These are phyloP conservation scores for Dentipellis fragilis DNA, from an alignment of 768 basidiomycete genomes.

Conservation along the genomic window DNA sequence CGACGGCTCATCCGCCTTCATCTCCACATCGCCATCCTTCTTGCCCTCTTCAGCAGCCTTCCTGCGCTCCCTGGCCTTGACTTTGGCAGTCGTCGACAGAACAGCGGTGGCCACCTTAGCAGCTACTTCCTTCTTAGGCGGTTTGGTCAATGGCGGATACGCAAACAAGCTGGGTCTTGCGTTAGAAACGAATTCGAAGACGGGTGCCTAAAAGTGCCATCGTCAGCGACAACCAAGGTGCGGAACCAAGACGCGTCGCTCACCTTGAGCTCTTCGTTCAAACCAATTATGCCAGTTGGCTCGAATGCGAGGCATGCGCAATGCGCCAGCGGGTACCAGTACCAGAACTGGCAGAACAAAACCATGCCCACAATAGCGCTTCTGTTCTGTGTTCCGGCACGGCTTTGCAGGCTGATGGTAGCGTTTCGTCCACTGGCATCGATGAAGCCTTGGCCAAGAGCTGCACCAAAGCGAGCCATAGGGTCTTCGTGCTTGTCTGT, in stretches of 20 bases:
- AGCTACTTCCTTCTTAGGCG: slow-evolving; percentile 86
- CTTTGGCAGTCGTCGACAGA: slow-evolving; percentile 92
- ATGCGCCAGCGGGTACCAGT: slow-evolving; percentile 98
- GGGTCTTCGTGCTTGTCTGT: slow-evolving; percentile 97
- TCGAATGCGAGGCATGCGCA: slow-evolving; percentile 88
- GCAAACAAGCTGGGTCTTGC: slow-evolving; percentile 87
- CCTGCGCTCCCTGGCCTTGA: slow-evolving; percentile 89
- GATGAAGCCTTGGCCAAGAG: slow-evolving; percentile 91
- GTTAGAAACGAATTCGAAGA: slow-evolving; percentile 86
- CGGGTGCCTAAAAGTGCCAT: slow-evolving; percentile 54
- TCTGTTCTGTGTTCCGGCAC: slow-evolving; percentile 88
- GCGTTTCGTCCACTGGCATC: slow-evolving; percentile 97
- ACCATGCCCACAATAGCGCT: slow-evolving; percentile 97
- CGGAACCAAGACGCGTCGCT: slow-evolving; percentile 13
- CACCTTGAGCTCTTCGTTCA: slow-evolving; percentile 81
- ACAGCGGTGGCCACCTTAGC: slow-evolving; percentile 92
- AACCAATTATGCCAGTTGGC: slow-evolving; percentile 89
- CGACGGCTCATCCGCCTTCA: slow-evolving; percentile 54
- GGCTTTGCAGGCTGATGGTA: slow-evolving; percentile 87
- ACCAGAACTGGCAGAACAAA: slow-evolving; percentile 99
- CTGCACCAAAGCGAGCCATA: slow-evolving; percentile 96
- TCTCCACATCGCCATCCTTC: slow-evolving; percentile 63
- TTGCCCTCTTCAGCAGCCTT: slow-evolving; percentile 76
- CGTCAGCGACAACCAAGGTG: background rate
- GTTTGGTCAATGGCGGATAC: slow-evolving; percentile 78